phyloP scores from a whole-genome alignment of 2,329 filamentous ascomycete species.

The Emergomyces orientalis region DNA sequence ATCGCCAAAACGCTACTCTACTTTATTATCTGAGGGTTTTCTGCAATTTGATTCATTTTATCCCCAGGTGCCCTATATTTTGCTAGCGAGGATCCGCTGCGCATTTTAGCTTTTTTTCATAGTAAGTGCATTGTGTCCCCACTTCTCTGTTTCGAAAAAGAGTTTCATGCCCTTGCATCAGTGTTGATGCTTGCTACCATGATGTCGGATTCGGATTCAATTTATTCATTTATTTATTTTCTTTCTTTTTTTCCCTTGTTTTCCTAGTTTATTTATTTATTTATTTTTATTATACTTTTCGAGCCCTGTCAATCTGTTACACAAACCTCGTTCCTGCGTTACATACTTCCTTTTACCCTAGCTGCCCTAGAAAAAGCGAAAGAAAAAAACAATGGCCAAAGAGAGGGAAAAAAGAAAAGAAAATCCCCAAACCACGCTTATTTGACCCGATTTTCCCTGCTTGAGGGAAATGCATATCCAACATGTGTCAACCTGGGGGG shows the following conservation, averaged over 20 bases:
- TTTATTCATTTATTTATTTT: no score
- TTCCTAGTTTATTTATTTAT: background rate
- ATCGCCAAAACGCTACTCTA: background rate
- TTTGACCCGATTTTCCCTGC: background rate
- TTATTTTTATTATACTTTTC: background rate
- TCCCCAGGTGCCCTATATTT: background rate
- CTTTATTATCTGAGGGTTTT: background rate
- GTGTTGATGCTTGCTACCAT: slow-evolving; percentile 1
- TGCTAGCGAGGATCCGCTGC: background rate
- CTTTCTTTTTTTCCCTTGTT: background rate
- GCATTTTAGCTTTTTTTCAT: background rate
- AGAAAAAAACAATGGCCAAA: background rate
- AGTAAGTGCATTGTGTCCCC: background rate
- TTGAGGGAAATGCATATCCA: background rate
- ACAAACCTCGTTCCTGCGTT: slow-evolving; percentile 3
- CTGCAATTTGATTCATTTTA: background rate
- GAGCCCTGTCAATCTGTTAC: background rate
- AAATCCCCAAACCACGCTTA: background rate
- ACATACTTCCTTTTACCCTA: background rate
- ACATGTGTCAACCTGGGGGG: background rate
- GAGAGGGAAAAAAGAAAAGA: background rate
- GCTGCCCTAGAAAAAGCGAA: background rate
- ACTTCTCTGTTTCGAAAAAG: background rate
- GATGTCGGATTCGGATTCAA: background rate
- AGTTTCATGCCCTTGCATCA: slow-evolving; percentile 2